phyloP scores from a whole-genome alignment of 1,284 basidiomycete species.

The Ceratobasidium sp. region DNA sequence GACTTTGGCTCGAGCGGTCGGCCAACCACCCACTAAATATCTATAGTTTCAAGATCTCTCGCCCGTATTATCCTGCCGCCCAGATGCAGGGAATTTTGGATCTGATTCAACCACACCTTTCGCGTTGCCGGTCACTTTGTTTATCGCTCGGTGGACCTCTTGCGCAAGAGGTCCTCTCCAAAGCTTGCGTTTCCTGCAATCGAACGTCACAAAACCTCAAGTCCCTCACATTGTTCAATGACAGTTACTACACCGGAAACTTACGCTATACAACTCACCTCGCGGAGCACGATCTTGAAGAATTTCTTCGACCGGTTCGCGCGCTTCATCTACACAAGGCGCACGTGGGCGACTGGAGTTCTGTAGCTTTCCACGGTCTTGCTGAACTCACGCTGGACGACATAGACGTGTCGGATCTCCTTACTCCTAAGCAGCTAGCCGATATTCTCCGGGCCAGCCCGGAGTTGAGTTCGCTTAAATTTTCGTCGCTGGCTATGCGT shows the following conservation, averaged over 20 bases:
- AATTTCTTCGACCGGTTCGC: slow-evolving; percentile 1
- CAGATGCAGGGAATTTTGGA: no score
- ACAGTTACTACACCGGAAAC: no score
- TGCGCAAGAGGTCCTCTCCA: not conserved
- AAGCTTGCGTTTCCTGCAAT: not conserved
- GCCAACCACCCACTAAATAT: not conserved
- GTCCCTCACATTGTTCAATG: not conserved
- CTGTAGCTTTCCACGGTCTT: not conserved
- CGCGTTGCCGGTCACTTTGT: not conserved
- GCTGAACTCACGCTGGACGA: not conserved
- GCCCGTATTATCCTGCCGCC: no score
- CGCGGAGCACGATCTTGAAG: not conserved
- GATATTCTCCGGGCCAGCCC: not conserved
- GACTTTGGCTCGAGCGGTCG: slow-evolving; percentile 1
- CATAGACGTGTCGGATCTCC: not conserved
- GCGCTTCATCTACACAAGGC: not conserved
- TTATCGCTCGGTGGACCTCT: not conserved
- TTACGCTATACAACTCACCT: no score
- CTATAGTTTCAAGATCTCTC: no score
- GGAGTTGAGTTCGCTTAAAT: not conserved
- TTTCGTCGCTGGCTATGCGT: not conserved
- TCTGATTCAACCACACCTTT: not conserved
- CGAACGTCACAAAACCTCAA: not conserved
- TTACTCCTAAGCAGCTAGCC: not conserved
- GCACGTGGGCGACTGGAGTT: not conserved